Evolutionary conservation across 1,139 yeast genomes (phyloP).

Genomic region (Protomyces macrosporus): DNA sequence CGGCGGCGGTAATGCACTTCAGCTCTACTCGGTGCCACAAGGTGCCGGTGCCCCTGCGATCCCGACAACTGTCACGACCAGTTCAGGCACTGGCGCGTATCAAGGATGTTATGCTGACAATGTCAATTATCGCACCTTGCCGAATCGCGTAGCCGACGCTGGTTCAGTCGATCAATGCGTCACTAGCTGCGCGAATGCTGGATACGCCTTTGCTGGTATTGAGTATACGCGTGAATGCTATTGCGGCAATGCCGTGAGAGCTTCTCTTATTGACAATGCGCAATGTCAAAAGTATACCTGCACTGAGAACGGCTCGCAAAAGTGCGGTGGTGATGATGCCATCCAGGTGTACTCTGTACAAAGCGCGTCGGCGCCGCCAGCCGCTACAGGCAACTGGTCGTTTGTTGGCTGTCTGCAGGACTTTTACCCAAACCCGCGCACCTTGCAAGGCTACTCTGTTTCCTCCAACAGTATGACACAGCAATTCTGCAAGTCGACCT

Average conservation of each 20-base stretch:
- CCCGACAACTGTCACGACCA: background rate
- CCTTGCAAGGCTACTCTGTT: slow-evolving; percentile 7
- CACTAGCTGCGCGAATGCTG: slow-evolving; percentile 10
- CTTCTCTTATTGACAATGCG: background rate
- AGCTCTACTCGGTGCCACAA: slow-evolving; percentile 9
- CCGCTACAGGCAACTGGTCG: background rate
- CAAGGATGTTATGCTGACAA: slow-evolving; percentile 15
- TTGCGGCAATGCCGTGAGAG: slow-evolving; percentile 4
- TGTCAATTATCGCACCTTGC: slow-evolving; percentile 5
- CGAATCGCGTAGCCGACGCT: background rate
- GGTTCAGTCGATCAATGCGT: slow-evolving; percentile 24
- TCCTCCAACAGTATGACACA: slow-evolving; percentile 7
- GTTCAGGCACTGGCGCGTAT: background rate
- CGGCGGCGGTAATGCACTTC: background rate
- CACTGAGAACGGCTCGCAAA: background rate
- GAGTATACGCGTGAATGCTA: slow-evolving; percentile 26
- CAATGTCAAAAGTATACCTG: background rate
- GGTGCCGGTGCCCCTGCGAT: slow-evolving; percentile 4
- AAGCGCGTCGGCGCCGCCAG: background rate
- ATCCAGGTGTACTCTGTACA: slow-evolving; percentile 11
- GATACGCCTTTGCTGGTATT: slow-evolving; percentile 20
- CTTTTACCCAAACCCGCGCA: background rate
- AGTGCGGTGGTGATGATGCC: background rate
- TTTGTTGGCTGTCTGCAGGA: slow-evolving; percentile 23
- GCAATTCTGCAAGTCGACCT: slow-evolving; percentile 4